Conservation (phyloP, 371 early-diverging fungal species). For the Rhizopus arrhizus region DNA sequence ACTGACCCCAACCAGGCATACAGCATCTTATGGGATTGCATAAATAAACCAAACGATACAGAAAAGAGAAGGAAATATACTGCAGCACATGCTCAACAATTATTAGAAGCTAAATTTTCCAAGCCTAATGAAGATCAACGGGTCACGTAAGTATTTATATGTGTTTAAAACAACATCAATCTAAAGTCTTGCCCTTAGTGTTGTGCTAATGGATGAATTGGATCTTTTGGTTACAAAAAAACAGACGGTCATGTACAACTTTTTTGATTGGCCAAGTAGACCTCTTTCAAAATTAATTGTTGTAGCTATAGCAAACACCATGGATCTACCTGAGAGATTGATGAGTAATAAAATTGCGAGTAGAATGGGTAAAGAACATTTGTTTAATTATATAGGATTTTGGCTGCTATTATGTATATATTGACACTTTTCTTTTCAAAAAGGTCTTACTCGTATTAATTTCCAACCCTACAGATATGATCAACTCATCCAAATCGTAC, state of each 20-base stretch:
- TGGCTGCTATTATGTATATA: background rate
- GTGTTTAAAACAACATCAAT: background rate
- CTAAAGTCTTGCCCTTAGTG: constrained; percentile 45
- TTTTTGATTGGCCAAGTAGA: constrained; percentile 96
- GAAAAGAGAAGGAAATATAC: constrained; percentile 59
- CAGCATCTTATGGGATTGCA: constrained; percentile 77
- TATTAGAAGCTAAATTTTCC: constrained; percentile 75
- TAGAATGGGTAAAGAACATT: constrained; percentile 71
- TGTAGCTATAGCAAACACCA: constrained; percentile 97
- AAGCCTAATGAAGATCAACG: constrained; percentile 40
- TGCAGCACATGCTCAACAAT: constrained; percentile 73
- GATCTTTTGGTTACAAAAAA: constrained; percentile 93
- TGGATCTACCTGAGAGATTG: constrained; percentile 97
- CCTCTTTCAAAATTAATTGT: constrained; percentile 84
- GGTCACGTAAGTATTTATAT: constrained; percentile 37
- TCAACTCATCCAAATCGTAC: constrained; percentile 85
- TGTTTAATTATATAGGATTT: background rate
- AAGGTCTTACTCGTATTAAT: constrained; percentile 82
- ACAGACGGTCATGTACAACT: constrained; percentile 95
- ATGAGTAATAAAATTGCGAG: constrained; percentile 92
- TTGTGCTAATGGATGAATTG: constrained; percentile 97
- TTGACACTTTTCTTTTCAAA: constrained; percentile 13
- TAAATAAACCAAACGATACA: constrained; percentile 37
- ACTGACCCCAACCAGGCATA: constrained; percentile 92
- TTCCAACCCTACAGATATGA: constrained; percentile 88